Base-by-base conservation (phyloP, 1,284 basidiomycete species). In the Thecaphora frezii region DNA sequence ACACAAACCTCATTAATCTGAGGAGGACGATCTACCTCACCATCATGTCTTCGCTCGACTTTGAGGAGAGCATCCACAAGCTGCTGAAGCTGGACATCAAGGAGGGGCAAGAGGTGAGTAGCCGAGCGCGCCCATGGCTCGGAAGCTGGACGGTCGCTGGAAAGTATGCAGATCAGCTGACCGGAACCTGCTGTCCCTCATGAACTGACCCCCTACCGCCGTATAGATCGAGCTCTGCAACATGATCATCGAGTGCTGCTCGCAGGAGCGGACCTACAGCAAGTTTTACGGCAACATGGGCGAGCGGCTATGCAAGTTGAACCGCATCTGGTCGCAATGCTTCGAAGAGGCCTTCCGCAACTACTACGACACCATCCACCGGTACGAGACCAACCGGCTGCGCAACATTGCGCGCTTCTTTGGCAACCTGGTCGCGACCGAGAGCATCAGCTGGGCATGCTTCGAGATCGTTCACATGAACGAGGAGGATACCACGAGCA, bases 201-300 rank as follows among this genome's bases (percentile, higher is more conserved):
- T n/a, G 13, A 36, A 16, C 33, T 36, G 33, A 36, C 33, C 33
- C 33, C 8, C 33, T 36, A 16, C 33, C 10, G 4, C 13, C 24
- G 49, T 47, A 18, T 46, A 93, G 89, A 90, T 92, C 71, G 94
- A 97, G 80, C 82, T 98, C 48, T 88, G 90, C 81, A 97, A 98
- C 83, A 98, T 98, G 94, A 86, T 98, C 58, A 89, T 98, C 80
- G 94, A 98, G 77, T 98, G 94, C 88, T 98, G 94, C 79, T 98
- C 94, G 2, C 94, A 98, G 83, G 94, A 98, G 79, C 89, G 94
- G 5, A 93, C 94, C 0, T 98, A 97, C 80, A 90, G 90, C 12
- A 91, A 86, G 39, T 98, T 97, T 83, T 98, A 94, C 77, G 94
- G 94, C 21, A 86, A 97, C 33, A 86, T 97, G 70, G 93, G 92